Conservation (phyloP, 2,329 filamentous ascomycete genomes). For the Keithomyces neogunnii region DNA sequence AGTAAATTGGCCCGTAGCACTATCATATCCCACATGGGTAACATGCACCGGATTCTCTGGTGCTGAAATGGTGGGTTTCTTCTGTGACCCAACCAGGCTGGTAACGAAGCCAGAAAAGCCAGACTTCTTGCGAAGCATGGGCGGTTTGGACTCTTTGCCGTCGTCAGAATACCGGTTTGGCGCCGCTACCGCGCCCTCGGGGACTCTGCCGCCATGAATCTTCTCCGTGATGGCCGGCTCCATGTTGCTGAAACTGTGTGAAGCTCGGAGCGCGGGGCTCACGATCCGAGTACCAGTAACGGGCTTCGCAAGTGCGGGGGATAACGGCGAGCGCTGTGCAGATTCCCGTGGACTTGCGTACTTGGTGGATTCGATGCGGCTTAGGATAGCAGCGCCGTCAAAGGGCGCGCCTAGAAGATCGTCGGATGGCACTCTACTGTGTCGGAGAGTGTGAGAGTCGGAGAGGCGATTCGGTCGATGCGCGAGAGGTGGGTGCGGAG, state of each 20-base stretch:
- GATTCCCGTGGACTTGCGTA: constrained; percentile 23
- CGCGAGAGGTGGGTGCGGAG: constrained; percentile 9
- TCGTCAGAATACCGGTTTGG: constrained; percentile 78
- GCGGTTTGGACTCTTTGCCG: constrained; percentile 51
- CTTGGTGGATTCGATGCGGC: constrained; percentile 48
- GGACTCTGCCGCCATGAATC: constrained; percentile 20
- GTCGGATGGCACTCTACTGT: constrained; percentile 33
- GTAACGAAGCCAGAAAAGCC: constrained; percentile 84
- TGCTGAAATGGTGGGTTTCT: constrained; percentile 90
- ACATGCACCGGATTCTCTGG: constrained; percentile 97
- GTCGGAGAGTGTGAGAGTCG: constrained; percentile 10
- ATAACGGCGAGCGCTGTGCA: constrained; percentile 19
- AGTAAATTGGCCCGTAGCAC: constrained; percentile 91
- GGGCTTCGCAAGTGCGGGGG: constrained; percentile 35
- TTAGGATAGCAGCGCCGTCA: constrained; percentile 54
- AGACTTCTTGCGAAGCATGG: constrained; percentile 70
- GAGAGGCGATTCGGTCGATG: constrained; percentile 14
- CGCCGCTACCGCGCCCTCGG: constrained; percentile 37
- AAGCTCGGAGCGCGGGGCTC: constrained; percentile 53
- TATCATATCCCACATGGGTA: constrained; percentile 96
- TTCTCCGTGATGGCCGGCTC: constrained; percentile 30
- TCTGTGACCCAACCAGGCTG: constrained; percentile 73
- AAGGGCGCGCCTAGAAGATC: constrained; percentile 58
- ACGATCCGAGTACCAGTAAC: constrained; percentile 42
- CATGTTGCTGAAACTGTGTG: constrained; percentile 42